These are phyloP conservation scores for Aspergillus sp. DNA, from an alignment of 2,329 filamentous ascomycete genomes.

Conservation along the genomic window DNA sequence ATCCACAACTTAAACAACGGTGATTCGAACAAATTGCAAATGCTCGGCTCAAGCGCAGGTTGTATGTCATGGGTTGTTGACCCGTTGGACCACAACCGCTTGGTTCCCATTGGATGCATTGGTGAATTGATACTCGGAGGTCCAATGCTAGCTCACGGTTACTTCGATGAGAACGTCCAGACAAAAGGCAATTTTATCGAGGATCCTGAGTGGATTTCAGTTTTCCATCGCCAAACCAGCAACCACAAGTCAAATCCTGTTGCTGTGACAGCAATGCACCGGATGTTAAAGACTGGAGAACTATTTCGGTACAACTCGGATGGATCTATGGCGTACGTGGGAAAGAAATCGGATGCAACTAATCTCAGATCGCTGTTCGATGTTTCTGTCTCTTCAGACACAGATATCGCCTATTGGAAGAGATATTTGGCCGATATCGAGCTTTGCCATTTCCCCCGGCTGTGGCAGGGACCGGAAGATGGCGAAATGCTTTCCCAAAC, in stretches of 20 bases:
- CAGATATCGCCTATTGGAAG: conserved; percentile 38
- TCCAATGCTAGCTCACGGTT: conserved; percentile 29
- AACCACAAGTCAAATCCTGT: not conserved
- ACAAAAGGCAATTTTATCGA: conserved; percentile 45
- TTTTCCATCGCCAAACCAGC: conserved; percentile 13
- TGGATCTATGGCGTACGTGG: conserved; percentile 24
- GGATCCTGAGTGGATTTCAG: conserved; percentile 18
- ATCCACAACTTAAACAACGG: conserved; percentile 8
- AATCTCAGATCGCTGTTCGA: conserved; percentile 2
- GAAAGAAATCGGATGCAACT: conserved; percentile 17
- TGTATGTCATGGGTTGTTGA: conserved; percentile 28
- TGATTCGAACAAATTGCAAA: not conserved
- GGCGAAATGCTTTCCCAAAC: too few species aligned
- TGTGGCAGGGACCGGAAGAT: conserved; percentile 9
- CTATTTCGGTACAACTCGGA: conserved; percentile 30
- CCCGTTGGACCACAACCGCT: conserved; percentile 12
- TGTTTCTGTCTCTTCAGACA: conserved; percentile 13
- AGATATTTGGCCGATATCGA: conserved; percentile 35
- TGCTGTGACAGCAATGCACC: not conserved
- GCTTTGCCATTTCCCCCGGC: conserved; percentile 38
- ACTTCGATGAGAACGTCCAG: conserved; percentile 46
- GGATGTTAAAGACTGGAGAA: conserved; percentile 31
- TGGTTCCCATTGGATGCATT: conserved; percentile 47
- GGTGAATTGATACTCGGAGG: conserved; percentile 21
- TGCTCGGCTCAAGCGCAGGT: conserved; percentile 17